Conservation (phyloP, 768 basidiomycete species). For the Rhizopogon vulgaris region DNA sequence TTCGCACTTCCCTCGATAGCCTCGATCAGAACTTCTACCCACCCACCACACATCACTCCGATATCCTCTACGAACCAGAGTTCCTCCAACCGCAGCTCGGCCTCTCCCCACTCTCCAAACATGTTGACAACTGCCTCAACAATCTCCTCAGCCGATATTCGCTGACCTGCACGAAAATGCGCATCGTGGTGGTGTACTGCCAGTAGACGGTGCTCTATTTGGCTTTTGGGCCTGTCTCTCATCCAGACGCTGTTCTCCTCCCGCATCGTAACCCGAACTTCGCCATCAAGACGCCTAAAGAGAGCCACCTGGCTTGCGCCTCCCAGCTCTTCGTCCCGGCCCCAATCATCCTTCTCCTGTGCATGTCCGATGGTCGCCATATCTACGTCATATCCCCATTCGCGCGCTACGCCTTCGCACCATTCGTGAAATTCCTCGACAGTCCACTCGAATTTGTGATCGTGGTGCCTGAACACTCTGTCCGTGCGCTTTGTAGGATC, state of each 20-base stretch:
- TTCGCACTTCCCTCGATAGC: conserved; percentile 16
- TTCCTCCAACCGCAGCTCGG: conserved; percentile 36
- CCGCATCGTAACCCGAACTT: conserved; percentile 17
- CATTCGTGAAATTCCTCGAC: conserved; percentile 61
- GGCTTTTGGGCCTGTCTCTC: background rate
- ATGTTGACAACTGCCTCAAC: conserved; percentile 39
- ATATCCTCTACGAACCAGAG: conserved; percentile 41
- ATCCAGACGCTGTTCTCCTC: conserved; percentile 25
- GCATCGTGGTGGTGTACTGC: conserved; percentile 44
- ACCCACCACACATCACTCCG: conserved; percentile 29
- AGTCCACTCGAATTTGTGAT: conserved; percentile 92
- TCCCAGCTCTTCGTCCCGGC: conserved; percentile 56
- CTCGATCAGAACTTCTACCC: conserved; percentile 22
- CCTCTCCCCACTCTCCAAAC: conserved; percentile 51
- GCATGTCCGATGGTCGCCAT: conserved; percentile 54
- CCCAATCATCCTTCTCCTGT: conserved; percentile 61
- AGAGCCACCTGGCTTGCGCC: conserved; percentile 64
- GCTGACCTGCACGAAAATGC: conserved; percentile 41
- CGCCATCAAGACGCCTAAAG: conserved; percentile 46
- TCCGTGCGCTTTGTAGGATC: conserved; percentile 76
- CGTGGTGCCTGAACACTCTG: conserved; percentile 71
- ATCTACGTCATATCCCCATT: conserved; percentile 72
- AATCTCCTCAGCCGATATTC: conserved; percentile 40
- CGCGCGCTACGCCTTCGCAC: conserved; percentile 48
- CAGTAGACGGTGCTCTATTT: conserved; percentile 38